Percentiles rank a stretch among this genome's conserved stretches.
These are phyloP conservation scores for Stagonosporopsis chrysanthemi DNA, from an alignment of 2,329 filamentous ascomycete genomes.

Conservation along the genomic window DNA sequence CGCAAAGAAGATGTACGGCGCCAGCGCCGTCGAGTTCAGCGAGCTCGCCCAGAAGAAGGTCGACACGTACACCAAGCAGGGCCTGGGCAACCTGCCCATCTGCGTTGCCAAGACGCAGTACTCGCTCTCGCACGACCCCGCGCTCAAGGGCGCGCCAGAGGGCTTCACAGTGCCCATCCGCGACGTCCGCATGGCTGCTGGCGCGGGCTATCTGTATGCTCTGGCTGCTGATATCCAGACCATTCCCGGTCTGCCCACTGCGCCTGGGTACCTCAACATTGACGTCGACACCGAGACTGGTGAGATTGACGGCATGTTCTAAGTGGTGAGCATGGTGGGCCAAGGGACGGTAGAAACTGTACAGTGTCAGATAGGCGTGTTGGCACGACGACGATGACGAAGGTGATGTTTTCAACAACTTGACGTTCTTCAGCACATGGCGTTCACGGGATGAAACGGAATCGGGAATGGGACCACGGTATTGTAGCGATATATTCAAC, in stretches of 20 bases:
- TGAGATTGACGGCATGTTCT: constrained; percentile 79
- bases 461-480: background rate
- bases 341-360: background rate
- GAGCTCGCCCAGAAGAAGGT: constrained; percentile 96
- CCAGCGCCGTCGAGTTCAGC: constrained; percentile 86
- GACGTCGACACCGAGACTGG: constrained; percentile 67
- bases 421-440: constrained; percentile 18
- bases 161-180: constrained; percentile 95
- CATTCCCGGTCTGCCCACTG: constrained; percentile 93
- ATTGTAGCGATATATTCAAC: constrained; percentile 20
- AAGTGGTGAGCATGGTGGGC: constrained; percentile 40
- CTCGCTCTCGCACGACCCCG: constrained; percentile 89
- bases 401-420: constrained; percentile 20
- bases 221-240: constrained; percentile 98
- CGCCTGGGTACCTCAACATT: constrained; percentile 93
- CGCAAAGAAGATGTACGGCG: constrained; percentile 93
- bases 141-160: constrained; percentile 91
- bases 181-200: constrained; percentile 92
- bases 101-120: constrained; percentile 99
- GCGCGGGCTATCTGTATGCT: constrained; percentile 82
- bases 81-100: constrained; percentile 90
- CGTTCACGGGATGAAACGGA: constrained; percentile 2
- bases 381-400: background rate
- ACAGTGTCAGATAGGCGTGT: background rate
- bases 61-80: constrained; percentile 90